Evolutionary conservation across 208 protist genomes (phyloP), one percentile per base, ranked within the genome.

Genomic region (Trichomonas gallinae): DNA sequence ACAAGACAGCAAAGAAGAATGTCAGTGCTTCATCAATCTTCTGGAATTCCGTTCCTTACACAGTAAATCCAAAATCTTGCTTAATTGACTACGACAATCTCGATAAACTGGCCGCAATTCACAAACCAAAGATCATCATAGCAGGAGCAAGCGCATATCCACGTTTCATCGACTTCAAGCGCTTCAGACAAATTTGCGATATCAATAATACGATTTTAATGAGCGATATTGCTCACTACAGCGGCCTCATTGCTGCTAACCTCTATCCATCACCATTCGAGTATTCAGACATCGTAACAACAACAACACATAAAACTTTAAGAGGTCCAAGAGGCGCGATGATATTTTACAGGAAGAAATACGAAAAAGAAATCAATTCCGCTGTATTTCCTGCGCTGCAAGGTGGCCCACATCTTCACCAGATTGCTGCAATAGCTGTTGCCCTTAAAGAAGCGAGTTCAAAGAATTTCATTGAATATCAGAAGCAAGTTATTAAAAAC

Each of bases 241-340:
- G 98, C 40, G 97, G 97, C 34, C 97, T 97, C 34, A 97, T 97
- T 46, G 97, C 97, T 21, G 82, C 97, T 23, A 96, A 96, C 13
- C 51, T 96, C 40, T 31, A 42, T 10, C 63, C 93, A 49, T 96
- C 96, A 38, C 99, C 99, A 13, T 99, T 99, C 97, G 97, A 98
- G 8, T 98, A 98, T 97, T 99, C 98, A 63, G 99, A 99, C 97
- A 97, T 99, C 49, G 99, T 99, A 48, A 99, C 99, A n/a, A 99
- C 99, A n/a, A 99, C 99, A 44, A 99, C 99, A 44, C 99, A 99
- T 98, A 99, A 99, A 98, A 99, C 99, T 40, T 98, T 99, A 1
- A 98, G 99, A 96, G 82, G 87, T 1, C 87, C 91, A 81, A 97
- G 97, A 89, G 96, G 96, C 3, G 97, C 96, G 38, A 98, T 99